Evolutionary conservation across 225 moss, liverwort and hornwort genomes (phyloP).

Genomic region (Takakia lepidozioides): DNA sequence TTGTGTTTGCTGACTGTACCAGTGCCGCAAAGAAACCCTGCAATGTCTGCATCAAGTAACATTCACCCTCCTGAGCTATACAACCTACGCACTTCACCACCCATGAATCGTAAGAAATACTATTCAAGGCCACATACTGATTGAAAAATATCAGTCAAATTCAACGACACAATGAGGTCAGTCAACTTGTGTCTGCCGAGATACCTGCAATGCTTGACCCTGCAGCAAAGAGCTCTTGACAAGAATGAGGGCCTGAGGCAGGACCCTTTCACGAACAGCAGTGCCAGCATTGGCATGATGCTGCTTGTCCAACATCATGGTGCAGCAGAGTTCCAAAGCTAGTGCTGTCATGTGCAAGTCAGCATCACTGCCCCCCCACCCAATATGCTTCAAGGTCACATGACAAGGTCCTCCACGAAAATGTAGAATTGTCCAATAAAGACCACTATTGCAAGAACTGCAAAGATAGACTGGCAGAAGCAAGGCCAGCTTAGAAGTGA

Average conservation of each 20-base stretch:
- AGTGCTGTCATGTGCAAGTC: conserved; percentile 99
- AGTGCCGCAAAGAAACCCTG: conserved; percentile 97
- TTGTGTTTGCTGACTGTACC: conserved; percentile 94
- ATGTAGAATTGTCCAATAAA: too few relatives aligned
- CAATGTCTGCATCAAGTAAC: conserved; percentile 49
- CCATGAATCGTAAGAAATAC: too few relatives aligned
- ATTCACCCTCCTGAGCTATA: background rate
- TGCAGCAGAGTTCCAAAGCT: conserved; percentile 97
- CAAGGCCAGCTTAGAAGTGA: too few relatives aligned
- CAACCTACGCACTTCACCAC: too few relatives aligned
- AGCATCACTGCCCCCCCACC: conserved; percentile 75
- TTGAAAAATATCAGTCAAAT: too few relatives aligned
- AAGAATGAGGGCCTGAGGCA: conserved; percentile 91
- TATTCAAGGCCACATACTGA: too few relatives aligned
- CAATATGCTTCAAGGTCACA: too few relatives aligned
- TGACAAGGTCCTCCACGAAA: too few relatives aligned
- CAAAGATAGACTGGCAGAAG: too few relatives aligned
- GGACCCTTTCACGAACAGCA: conserved; percentile 79
- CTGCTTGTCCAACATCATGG: conserved; percentile 98
- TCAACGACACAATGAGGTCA: conserved; percentile 1
- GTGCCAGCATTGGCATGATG: conserved; percentile 94
- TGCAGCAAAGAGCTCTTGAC: conserved; percentile 94
- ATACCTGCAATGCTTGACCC: conserved; percentile 98
- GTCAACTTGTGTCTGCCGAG: background rate
- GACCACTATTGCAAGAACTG: too few relatives aligned